Conservation (phyloP, 1,284 basidiomycete genomes). For the Irpex rosettiformis region DNA sequence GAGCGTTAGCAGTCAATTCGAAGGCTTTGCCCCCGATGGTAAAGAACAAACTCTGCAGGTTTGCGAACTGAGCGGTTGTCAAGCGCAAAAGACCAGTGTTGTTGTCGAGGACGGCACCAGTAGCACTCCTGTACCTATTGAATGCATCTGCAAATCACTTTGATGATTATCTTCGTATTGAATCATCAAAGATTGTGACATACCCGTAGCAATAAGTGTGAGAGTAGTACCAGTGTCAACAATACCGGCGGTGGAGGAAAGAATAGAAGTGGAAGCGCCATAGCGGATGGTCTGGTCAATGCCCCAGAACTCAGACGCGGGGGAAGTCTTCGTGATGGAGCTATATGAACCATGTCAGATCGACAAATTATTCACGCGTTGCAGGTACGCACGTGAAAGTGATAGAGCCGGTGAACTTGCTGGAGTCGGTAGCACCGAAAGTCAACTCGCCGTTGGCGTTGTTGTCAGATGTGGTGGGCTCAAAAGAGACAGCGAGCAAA, state of each 20-base stretch:
- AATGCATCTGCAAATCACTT: conserved; percentile 21
- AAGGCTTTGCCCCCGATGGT: conserved; percentile 27
- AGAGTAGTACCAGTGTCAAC: conserved; percentile 33
- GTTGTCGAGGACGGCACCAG: conserved; percentile 22
- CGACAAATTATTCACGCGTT: background rate
- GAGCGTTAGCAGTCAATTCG: conserved; percentile 51
- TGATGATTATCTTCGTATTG: background rate
- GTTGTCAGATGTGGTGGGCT: conserved; percentile 31
- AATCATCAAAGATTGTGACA: background rate
- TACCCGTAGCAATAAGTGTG: conserved; percentile 33
- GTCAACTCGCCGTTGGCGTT: conserved; percentile 28
- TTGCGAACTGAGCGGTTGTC: conserved; percentile 21
- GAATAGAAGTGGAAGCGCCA: conserved; percentile 22
- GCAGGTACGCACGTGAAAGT: conserved; percentile 28
- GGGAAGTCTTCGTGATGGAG: conserved; percentile 26
- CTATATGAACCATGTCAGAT: conserved; percentile 5
- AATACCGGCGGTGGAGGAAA: conserved; percentile 23
- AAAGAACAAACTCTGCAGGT: conserved; percentile 28
- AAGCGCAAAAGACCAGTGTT: conserved; percentile 26
- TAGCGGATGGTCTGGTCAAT: conserved; percentile 24
- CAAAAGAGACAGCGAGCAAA: conserved; percentile 46
- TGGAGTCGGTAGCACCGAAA: conserved; percentile 44
- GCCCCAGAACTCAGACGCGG: conserved; percentile 32
- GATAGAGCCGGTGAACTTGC: conserved; percentile 45
- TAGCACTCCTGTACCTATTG: conserved; percentile 21